Conservation (phyloP, 2,329 filamentous ascomycete species). For the Neofusicoccum sp. region DNA sequence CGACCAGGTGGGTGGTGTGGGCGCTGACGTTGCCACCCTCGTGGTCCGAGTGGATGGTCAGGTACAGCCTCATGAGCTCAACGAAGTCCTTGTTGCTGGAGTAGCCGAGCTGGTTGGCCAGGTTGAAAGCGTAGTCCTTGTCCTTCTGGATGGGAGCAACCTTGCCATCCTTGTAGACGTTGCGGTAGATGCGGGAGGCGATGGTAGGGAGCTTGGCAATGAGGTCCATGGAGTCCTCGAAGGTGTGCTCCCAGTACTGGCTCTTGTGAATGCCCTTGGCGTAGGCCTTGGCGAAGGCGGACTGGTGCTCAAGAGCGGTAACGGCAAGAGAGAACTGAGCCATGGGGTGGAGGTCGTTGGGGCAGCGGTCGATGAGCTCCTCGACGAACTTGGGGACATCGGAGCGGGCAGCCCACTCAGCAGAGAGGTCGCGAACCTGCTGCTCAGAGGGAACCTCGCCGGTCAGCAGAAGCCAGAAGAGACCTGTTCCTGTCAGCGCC, state of each 20-base stretch:
- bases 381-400: constrained; percentile 97
- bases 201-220: constrained; percentile 99
- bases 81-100: constrained; percentile 93
- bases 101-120: constrained; percentile 98
- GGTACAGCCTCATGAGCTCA: constrained; percentile 97
- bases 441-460: constrained; percentile 97
- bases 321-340: constrained; percentile 98
- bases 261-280: constrained; percentile 99
- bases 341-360: constrained; percentile 98
- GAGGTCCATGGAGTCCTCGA: constrained; percentile 99
- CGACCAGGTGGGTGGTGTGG: constrained; percentile 97
- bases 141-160: constrained; percentile 94
- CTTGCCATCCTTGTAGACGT: constrained; percentile 99
- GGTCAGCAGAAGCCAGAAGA: constrained; percentile 99
- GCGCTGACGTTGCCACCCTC: constrained; percentile 98
- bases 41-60: constrained; percentile 99
- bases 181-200: constrained; percentile 98
- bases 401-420: constrained; percentile 97
- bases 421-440: constrained; percentile 96
- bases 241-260: constrained; percentile 99
- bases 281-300: constrained; percentile 96
- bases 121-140: constrained; percentile 99
- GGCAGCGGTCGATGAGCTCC: constrained; percentile 99
- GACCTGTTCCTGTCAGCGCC: constrained; percentile 55
- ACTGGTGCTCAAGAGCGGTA: constrained; percentile 97